Evolutionary conservation across 1,284 basidiomycete genomes (phyloP), one percentile per base, ranked within the genome.

Genomic region (Ceratobasidium sp.): DNA sequence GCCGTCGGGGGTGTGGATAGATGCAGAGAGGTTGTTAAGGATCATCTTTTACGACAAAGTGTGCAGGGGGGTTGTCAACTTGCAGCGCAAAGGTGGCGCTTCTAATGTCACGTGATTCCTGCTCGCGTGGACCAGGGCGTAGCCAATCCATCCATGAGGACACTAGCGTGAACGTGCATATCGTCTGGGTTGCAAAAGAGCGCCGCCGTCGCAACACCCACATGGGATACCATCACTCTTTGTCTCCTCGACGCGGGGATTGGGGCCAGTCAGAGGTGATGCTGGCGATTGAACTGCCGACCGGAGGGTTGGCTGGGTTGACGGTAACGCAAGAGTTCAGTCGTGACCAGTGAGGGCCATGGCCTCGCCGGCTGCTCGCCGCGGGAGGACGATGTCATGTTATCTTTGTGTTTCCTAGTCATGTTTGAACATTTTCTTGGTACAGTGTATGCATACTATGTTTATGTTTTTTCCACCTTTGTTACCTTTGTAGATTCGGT

Each of bases 241-340:
- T n/a, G 43, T 9, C 56, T 22, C 68, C 22, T n/a, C 40, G 68
- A 19, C 13, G 34, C 11, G 25, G n/a, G n/a, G n/a, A n/a, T n/a
- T n/a, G n/a, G n/a, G n/a, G n/a, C 22, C 37, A 11, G 11, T 22
- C 61, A 13, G 37, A 43, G n/a, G 56, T 57, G 5, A 46, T 13
- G 19, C 59, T 73, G 3, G 46, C 13, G 13, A 32, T 70, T 25
- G 15, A 59, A 25, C 56, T 70, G 9, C 68, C 68, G n/a, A 32
- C 52, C 8, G 68, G 56, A 8, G 68, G 54, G 4, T 49, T 70
- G 68, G 68, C 68, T 46, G 68, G 68, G 11, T 70, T 54, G 11
- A 62, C 57, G 43, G 57, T 73, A 29, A 64, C 46, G 15, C 40
- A 37, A n/a, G 19, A 64, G 43, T 64, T 73, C 25, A 19, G 25